Evolutionary conservation across 176 grass and related monocot genomes (phyloP).

Genomic region (Aegilops umbellulata): DNA sequence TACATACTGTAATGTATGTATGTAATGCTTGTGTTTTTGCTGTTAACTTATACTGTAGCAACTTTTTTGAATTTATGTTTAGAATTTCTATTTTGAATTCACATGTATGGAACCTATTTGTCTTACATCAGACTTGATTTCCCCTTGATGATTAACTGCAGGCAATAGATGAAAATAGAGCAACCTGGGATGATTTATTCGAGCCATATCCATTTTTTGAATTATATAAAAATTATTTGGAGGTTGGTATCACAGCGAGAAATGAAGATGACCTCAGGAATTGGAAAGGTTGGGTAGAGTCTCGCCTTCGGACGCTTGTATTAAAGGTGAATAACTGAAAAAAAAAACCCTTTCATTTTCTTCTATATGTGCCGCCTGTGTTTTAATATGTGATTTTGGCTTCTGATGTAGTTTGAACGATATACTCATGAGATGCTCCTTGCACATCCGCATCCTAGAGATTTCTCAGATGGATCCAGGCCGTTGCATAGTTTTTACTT

Average conservation of each 20-base stretch:
- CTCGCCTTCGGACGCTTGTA: constrained; percentile 78
- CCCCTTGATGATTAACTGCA: constrained; percentile 35
- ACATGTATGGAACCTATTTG: not conserved
- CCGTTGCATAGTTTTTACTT: constrained; percentile 73
- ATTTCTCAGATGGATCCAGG: constrained; percentile 66
- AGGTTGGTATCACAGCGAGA: constrained; percentile 69
- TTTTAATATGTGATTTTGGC: constrained; percentile 5
- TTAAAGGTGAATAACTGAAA: constrained; percentile 61
- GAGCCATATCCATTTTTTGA: constrained; percentile 92
- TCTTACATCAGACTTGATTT: not conserved
- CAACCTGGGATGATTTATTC: constrained; percentile 63
- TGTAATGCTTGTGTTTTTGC: constrained; percentile 4
- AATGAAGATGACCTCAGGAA: constrained; percentile 86
- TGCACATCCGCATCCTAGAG: constrained; percentile 67
- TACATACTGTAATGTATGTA: not conserved
- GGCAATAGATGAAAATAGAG: constrained; percentile 74
- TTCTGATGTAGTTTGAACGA: constrained; percentile 59
- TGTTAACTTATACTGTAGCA: constrained; percentile 7
- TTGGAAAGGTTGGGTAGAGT: constrained; percentile 98
- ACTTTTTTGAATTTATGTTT: constrained; percentile 1
- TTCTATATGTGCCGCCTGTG: not conserved
- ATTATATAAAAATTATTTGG: constrained; percentile 80
- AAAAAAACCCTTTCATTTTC: constrained; percentile 19
- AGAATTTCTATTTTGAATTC: not conserved
- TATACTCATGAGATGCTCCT: constrained; percentile 69